phyloP scores from a whole-genome alignment of 2,329 filamentous ascomycete species.

The Penicillium sp. region DNA sequence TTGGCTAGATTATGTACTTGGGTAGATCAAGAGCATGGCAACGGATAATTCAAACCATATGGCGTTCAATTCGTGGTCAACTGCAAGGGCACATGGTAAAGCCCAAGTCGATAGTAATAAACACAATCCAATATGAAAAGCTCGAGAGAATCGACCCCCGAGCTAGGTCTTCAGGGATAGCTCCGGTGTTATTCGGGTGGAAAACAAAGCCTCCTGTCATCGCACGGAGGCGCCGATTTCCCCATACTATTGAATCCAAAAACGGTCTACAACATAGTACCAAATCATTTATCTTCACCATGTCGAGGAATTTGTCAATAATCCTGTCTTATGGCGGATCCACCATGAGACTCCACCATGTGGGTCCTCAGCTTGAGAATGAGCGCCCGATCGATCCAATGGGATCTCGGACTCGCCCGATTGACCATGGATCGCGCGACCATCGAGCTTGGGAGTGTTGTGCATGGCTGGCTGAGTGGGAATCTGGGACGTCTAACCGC shows the following conservation, averaged over 20 bases:
- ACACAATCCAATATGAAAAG: background rate
- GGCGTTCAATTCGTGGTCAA: background rate
- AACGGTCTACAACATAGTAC: too few species aligned
- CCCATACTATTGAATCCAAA: slow-evolving; percentile 13
- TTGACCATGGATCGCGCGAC: slow-evolving; percentile 14
- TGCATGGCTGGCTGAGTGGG: slow-evolving; percentile 29
- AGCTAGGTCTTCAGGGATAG: slow-evolving; percentile 1
- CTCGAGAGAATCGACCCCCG: background rate
- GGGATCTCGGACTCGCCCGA: slow-evolving; percentile 6
- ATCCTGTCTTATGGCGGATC: background rate
- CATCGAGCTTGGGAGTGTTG: slow-evolving; percentile 18
- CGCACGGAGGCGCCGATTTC: slow-evolving; percentile 6
- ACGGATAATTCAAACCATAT: background rate
- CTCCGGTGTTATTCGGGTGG: slow-evolving; percentile 13
- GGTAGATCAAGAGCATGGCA: too few species aligned
- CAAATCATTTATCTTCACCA: slow-evolving; percentile 4
- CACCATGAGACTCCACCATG: background rate
- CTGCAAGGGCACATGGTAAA: slow-evolving; percentile 1
- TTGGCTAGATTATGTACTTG: too few species aligned
- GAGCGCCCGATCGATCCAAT: slow-evolving; percentile 20
- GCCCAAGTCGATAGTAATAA: slow-evolving; percentile 3
- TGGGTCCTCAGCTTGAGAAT: background rate
- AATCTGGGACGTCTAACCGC: slow-evolving; percentile 22
- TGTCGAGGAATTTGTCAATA: slow-evolving; percentile 23
- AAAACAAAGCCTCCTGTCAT: slow-evolving; percentile 9